Base-by-base conservation (phyloP, 78 protist genomes). In the Dictyostelium purpureum region DNA sequence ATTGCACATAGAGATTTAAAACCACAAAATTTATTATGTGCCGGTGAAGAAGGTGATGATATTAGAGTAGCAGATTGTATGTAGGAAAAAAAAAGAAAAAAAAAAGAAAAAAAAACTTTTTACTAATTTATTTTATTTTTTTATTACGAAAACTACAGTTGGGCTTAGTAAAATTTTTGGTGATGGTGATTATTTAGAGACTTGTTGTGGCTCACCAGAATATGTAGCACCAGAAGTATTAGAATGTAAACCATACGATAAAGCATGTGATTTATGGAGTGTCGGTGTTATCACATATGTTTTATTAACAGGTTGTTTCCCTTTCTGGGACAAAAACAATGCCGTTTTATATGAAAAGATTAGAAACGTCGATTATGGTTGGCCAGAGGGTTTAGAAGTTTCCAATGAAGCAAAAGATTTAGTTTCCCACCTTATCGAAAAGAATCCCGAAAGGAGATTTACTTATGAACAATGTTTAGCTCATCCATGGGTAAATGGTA, bases 1-100 rank as follows among this genome's bases (percentile, higher is more conserved):
- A 94, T 97, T 42, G 92, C 96, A n/a, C 99, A 97, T 45, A 87
- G 99, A 43, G 97, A 96, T 67, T 73, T 96, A 47, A 96, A 97
- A 66, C 92, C 89, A 43, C 87, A 88, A 52, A 87, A 88, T 63
- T 19, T 94, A 11, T 40, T 82, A 11, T 94, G 83, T 42, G 28
- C 95, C n/a, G 88, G 93, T 31, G 45, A 73, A 19, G 90, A 92
- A 28, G 93, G 79, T 26, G 90, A 65, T 45, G 87, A 94, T 40
- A 78, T 97, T 38, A 94, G 96, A 38, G 95, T 97, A 31, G 94
- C 98, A 33, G 98, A 97, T 75, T 97, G n/a, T n/a, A n/a, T n/a
- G n/a, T n/a, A n/a, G n/a, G n/a, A n/a, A n/a, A n/a, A n/a, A n/a
- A n/a, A n/a, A n/a, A n/a, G n/a, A n/a, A n/a, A n/a, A n/a, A n/a